These are phyloP conservation scores for Candida maris DNA, from an alignment of 805 yeast species.

Conservation along the genomic window DNA sequence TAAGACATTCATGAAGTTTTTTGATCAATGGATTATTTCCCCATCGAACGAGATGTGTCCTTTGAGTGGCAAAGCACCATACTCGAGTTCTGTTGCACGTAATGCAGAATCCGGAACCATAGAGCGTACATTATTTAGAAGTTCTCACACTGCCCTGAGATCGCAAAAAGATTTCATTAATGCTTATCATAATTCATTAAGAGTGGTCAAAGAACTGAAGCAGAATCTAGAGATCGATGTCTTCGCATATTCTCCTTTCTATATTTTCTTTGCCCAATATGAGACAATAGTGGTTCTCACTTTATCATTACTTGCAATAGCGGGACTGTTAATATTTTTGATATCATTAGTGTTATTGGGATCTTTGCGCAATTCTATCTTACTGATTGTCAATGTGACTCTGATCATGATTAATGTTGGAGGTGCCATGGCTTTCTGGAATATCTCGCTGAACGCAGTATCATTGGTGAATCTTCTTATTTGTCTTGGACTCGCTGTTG, in stretches of 20 bases:
- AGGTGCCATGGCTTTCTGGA: conserved; percentile 74
- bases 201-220: conserved; percentile 59
- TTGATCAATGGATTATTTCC: conserved; percentile 76
- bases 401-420: conserved; percentile 70
- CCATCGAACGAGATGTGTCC: conserved; percentile 84
- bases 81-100: conserved; percentile 53
- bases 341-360: conserved; percentile 62
- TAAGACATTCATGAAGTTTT: conserved; percentile 61
- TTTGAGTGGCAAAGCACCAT: conserved; percentile 93
- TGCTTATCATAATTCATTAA: conserved; percentile 69
- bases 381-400: conserved; percentile 54
- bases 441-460: conserved; percentile 80
- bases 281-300: conserved; percentile 60
- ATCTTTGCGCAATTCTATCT: conserved; percentile 54
- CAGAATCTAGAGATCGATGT: conserved; percentile 42
- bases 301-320: conserved; percentile 47
- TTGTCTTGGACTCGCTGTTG: conserved; percentile 92
- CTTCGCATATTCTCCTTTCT: conserved; percentile 91
- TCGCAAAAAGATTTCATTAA: conserved; percentile 81
- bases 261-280: conserved; percentile 90
- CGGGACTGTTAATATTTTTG: conserved; percentile 46
- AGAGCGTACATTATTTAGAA: conserved; percentile 65
- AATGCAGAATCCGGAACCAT: conserved; percentile 39
- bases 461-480: conserved; percentile 84
- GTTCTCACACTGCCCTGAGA: conserved; percentile 72